phyloP scores from a whole-genome alignment of 1,284 basidiomycete genomes.

The Hortiboletus rubellus region DNA sequence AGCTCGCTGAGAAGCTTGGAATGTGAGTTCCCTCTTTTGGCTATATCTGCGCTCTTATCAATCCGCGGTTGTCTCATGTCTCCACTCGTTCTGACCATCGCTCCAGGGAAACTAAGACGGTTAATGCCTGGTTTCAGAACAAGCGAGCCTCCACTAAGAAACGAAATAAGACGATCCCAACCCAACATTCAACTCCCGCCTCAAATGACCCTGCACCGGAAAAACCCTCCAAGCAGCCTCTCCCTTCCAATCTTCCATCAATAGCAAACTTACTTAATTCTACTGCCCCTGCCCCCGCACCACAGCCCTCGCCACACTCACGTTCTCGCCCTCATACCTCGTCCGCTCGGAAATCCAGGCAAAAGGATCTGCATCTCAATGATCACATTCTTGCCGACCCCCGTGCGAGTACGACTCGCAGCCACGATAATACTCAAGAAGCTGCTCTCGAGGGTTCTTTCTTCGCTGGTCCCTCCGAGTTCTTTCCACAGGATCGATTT shows the following conservation, averaged over 20 bases:
- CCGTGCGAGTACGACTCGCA: conserved; percentile 1
- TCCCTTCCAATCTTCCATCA: conserved; percentile 38
- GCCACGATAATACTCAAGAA: conserved; percentile 17
- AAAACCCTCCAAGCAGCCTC: conserved; percentile 26
- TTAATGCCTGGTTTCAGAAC: conserved; percentile 83
- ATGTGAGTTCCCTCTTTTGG: conserved; percentile 55
- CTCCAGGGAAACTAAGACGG: conserved; percentile 74
- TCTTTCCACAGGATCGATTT: conserved; percentile 34
- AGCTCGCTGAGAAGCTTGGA: conserved; percentile 65
- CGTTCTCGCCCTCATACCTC: conserved; percentile 32
- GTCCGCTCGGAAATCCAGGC: conserved; percentile 37
- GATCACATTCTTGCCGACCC: conserved; percentile 29
- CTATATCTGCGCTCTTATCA: conserved; percentile 28
- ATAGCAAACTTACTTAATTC: conserved; percentile 48
- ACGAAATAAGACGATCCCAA: conserved; percentile 45
- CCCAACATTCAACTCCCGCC: conserved; percentile 9
- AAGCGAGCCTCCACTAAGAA: conserved; percentile 81
- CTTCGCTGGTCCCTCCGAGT: conserved; percentile 34
- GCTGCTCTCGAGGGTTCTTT: conserved; percentile 31
- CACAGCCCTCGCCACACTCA: conserved; percentile 33
- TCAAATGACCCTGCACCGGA: conserved; percentile 14
- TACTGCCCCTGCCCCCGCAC: conserved; percentile 32
- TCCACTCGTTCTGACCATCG: conserved; percentile 15
- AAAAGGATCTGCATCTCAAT: conserved; percentile 36
- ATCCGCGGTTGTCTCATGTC: conserved; percentile 14